These are phyloP conservation scores for Candida parachauliodes DNA, from an alignment of 805 yeast genomes.

Conservation along the genomic window DNA sequence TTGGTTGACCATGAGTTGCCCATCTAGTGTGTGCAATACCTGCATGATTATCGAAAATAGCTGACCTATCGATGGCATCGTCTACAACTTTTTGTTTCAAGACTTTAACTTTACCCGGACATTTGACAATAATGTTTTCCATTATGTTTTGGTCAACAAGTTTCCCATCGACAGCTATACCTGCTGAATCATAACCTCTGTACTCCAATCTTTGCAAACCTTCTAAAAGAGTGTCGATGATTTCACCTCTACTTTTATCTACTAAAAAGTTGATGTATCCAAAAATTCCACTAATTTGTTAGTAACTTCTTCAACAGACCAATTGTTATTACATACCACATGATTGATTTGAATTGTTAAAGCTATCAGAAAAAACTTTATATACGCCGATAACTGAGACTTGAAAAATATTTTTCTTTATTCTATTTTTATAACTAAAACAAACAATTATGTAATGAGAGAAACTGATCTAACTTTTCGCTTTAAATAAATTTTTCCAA, in stretches of 20 bases:
- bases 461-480: too few relatives aligned
- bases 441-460: too few relatives aligned
- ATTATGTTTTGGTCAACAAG: slow-evolving; percentile 58
- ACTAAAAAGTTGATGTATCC: slow-evolving; percentile 96
- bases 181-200: slow-evolving; percentile 98
- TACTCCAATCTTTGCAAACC: slow-evolving; percentile 86
- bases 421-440: too few relatives aligned
- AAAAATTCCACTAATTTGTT: slow-evolving; percentile 77
- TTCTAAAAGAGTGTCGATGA: slow-evolving; percentile 82
- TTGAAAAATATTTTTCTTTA: too few relatives aligned
- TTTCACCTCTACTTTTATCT: slow-evolving; percentile 88
- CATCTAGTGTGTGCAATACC: slow-evolving; percentile 99
- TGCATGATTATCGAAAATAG: slow-evolving; percentile 75
- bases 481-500: too few relatives aligned
- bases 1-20: slow-evolving; percentile 99
- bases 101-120: slow-evolving; percentile 87
- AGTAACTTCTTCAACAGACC: neutral
- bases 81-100: slow-evolving; percentile 62
- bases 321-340: slow-evolving; percentile 11
- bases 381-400: too few relatives aligned
- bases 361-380: too few relatives aligned
- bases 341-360: slow-evolving; percentile 1
- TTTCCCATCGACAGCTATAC: slow-evolving; percentile 77
- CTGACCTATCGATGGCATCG: slow-evolving; percentile 52
- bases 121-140: slow-evolving; percentile 65